Conservation (phyloP, 1,284 basidiomycete species). For the Sanghuangporus weigelae region DNA sequence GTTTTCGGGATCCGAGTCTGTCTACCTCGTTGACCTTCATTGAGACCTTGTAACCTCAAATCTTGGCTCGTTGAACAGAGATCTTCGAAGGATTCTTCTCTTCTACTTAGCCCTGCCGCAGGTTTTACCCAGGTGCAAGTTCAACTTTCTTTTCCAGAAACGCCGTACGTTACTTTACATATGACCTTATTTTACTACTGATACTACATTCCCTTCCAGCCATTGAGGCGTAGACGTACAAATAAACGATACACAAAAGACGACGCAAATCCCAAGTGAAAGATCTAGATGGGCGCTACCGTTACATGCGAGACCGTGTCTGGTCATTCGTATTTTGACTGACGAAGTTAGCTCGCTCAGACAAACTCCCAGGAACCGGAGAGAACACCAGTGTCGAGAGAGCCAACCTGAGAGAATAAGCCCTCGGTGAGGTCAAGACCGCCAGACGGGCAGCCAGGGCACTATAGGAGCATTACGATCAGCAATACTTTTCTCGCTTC, state of each 20-base stretch:
- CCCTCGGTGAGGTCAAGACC: slow-evolving; percentile 39
- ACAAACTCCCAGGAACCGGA: not conserved
- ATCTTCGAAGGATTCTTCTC: too few species aligned
- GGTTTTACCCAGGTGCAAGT: too few species aligned
- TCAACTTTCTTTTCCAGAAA: too few species aligned
- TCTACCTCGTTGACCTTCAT: too few species aligned
- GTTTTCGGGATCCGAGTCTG: too few species aligned
- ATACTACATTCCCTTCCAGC: too few species aligned
- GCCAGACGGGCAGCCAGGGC: slow-evolving; percentile 63
- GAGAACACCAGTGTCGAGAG: slow-evolving; percentile 5
- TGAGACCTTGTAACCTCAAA: too few species aligned
- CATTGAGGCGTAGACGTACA: not conserved
- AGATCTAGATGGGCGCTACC: not conserved
- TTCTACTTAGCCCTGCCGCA: too few species aligned
- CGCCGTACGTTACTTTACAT: too few species aligned
- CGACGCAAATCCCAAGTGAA: not conserved
- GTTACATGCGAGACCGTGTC: not conserved
- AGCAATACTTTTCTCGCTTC: not conserved
- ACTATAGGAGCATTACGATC: slow-evolving; percentile 34
- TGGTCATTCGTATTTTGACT: not conserved
- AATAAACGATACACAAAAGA: not conserved
- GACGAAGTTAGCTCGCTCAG: not conserved
- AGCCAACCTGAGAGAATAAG: slow-evolving; percentile 12
- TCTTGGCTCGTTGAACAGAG: too few species aligned
- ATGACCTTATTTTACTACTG: too few species aligned